Evolutionary conservation across 345 rosid species (phyloP), one percentile per base, ranked within the genome.

Genomic region (Microthlaspi erraticum): DNA sequence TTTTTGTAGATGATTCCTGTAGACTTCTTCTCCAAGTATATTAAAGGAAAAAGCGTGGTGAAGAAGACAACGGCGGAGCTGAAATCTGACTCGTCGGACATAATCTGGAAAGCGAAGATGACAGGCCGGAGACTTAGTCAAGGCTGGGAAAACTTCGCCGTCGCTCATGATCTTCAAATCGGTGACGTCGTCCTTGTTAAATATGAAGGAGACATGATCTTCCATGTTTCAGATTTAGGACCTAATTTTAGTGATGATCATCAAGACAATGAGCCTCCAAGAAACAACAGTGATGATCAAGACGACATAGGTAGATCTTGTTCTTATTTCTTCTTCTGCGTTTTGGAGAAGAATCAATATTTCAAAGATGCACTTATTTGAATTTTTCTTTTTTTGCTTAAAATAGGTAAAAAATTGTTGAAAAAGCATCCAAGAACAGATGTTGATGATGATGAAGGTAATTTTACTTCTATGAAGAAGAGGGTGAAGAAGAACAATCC

Each of bases 1-100:
- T 20, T 20, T n/a, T n/a, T n/a, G n/a, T 19, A 70, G 74, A 39
- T 6, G 39, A 60, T 70, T 50, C 74, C 67, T 48, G 31, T 36
- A 26, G 51, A 23, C 20, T 70, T 60, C 67, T 70, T 39, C 74
- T 49, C n/a, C 3, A 9, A 60, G 56, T 49, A 60, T 19, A 9
- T 60, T 3, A 13, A 60, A 46, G 60, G 16, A 29, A 38, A 1
- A 4, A 8, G 5, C 23, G 5, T 0, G 14, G 17, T 2, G 10
- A 12, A 38, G 26, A 2, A 38, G 42, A n/a, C n/a, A n/a, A 39
- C 59, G 8, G 68, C 48, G 2, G 33, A 18, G 46, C 29, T 72
- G 6, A 72, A 26, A 16, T 63, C 70, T 2, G 76, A 72, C 48
- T 3, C 29, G 2, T 53, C 68, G 26, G 61, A 71, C 1, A 13